Evolutionary conservation across 2,329 filamentous ascomycete genomes (phyloP), one percentile per base, ranked within the genome.

Genomic region (Sordariomycetes sp.): DNA sequence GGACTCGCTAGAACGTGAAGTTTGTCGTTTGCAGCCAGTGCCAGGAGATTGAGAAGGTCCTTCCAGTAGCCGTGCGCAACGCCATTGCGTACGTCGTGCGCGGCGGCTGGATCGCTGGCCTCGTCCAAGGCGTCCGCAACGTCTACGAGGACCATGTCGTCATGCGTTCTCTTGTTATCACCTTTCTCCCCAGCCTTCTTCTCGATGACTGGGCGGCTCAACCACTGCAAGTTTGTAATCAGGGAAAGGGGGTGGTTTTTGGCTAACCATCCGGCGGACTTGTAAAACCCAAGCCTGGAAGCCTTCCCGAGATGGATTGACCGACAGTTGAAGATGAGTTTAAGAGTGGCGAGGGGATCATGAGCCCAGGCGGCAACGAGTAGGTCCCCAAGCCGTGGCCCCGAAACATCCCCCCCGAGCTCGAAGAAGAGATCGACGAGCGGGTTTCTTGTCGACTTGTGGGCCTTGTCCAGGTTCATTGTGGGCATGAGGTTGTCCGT

Each of bases 61-160:
- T 85, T 84, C 80, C 80, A 85, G 67, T 84, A 85, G 0, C 82
- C 80, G 56, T 85, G 82, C 4, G 82, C 71, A 2, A 80, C 73
- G 0, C 77, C 76, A 14, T 65, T 55, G 0, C 64, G 59, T 8
- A 73, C 71, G 18, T 73, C 67, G 6, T 76, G 72, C 16, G 72
- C 67, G 1, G 68, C 65, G 22, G 46, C 46, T 1, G 67, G 64
- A 14, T 64, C 62, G 3, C 61, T 61, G 11, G 60, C 60, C 55
- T 65, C 62, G 3, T 70, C 66, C 4, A 52, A 51, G 14, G 20
- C 22, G 0, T 66, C 57, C 10, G 71, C 66, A 40, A 35, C 37
- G 18, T 24, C 37, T 14, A 70, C 62, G 3, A 73, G 61, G 1
- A 73, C 67, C n/a, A 71, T 59, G 18, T 69, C 70, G 3, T 71